Conservation (phyloP, 2,329 filamentous ascomycete genomes). For the Uncinocarpus reesii region DNA sequence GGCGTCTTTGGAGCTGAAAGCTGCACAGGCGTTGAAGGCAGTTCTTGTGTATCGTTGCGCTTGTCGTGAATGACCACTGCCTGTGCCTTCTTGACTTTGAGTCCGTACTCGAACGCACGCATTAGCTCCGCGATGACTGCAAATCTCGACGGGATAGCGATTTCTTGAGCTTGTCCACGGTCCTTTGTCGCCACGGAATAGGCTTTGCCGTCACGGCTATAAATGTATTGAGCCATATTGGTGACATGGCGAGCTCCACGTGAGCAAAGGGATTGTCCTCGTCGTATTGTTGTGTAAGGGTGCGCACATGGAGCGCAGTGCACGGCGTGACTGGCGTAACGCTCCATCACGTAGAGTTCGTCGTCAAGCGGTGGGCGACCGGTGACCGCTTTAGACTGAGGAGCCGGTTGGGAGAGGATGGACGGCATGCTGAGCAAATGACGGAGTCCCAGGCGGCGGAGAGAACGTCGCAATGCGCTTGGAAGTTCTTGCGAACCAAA, state of each 20-base stretch:
- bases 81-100: constrained; percentile 17
- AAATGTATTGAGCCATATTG: constrained; percentile 30
- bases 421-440: constrained; percentile 38
- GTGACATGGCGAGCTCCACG: constrained; percentile 26
- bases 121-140: constrained; percentile 31
- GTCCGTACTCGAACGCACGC: constrained; percentile 35
- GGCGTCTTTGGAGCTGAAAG: neutral
- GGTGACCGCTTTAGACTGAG: constrained; percentile 16
- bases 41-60: neutral
- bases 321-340: constrained; percentile 28
- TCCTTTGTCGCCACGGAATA: constrained; percentile 38
- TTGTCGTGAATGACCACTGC: constrained; percentile 12
- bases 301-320: constrained; percentile 26
- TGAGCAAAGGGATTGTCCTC: constrained; percentile 26
- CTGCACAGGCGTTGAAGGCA: neutral
- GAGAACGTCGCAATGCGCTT: too few relatives aligned
- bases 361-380: constrained; percentile 23
- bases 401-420: constrained; percentile 15
- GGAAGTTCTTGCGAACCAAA: too few relatives aligned
- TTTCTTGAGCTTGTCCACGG: constrained; percentile 28
- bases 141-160: constrained; percentile 35
- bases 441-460: neutral
- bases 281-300: constrained; percentile 23
- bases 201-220: constrained; percentile 28
- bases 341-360: constrained; percentile 28